Evolutionary conservation across 106 monocot genomes (phyloP).

Genomic region (Ottelia alismoides): DNA sequence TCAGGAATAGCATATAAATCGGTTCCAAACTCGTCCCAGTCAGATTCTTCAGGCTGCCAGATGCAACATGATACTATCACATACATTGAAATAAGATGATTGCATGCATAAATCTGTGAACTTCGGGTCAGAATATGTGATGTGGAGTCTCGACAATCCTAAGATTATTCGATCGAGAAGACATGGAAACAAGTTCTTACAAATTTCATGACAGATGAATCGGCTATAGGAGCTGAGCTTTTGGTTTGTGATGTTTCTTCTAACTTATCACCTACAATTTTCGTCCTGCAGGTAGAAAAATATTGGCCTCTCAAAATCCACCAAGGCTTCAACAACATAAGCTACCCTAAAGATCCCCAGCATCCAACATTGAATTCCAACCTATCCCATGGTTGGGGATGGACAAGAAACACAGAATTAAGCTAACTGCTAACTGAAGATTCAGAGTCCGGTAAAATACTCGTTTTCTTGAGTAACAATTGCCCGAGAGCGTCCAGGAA

Average conservation of each 20-base stretch:
- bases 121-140: too few relatives aligned
- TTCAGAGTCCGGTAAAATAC: conserved; percentile 45
- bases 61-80: conserved; percentile 4
- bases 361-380: too few relatives aligned
- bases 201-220: conserved; percentile 51
- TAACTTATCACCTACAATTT: conserved; percentile 40
- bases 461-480: conserved; percentile 66
- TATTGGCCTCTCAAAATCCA: not conserved
- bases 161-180: too few relatives aligned
- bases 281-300: conserved; percentile 56
- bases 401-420: conserved; percentile 15
- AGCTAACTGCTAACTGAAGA: too few relatives aligned
- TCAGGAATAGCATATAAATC: conserved; percentile 85
- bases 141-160: too few relatives aligned
- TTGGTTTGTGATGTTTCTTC: conserved; percentile 32
- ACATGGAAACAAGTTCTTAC: conserved; percentile 43
- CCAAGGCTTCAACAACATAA: not conserved
- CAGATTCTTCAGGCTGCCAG: conserved; percentile 84
- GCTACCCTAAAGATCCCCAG: too few relatives aligned
- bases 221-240: conserved; percentile 21
- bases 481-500: conserved; percentile 81
- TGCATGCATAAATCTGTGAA: too few relatives aligned
- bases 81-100: not conserved
- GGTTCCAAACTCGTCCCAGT: conserved; percentile 98
- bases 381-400: too few relatives aligned